These are phyloP conservation scores for Syncephalastrum contaminatum DNA, from an alignment of 371 early-diverging fungal genomes.

Conservation along the genomic window DNA sequence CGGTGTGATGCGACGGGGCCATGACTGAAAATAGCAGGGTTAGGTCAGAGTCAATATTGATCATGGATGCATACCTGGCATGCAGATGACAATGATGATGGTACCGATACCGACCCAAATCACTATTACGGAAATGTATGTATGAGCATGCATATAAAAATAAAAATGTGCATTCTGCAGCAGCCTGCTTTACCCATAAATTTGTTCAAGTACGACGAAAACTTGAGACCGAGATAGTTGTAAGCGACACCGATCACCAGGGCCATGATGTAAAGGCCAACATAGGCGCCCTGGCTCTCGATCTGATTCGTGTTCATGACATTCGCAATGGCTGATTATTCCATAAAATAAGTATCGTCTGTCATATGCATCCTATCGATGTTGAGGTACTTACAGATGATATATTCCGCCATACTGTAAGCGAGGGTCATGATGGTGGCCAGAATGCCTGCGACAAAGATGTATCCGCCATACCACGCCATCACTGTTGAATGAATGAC, in stretches of 20 bases:
- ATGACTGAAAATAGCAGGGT: constrained; percentile 16
- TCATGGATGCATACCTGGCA: constrained; percentile 18
- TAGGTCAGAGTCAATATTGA: not conserved
- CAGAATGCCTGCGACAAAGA: constrained; percentile 26
- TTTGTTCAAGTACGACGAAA: constrained; percentile 26
- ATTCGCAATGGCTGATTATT: constrained; percentile 17
- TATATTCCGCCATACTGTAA: constrained; percentile 25
- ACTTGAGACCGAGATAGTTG: constrained; percentile 30
- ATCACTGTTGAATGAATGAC: constrained; percentile 23
- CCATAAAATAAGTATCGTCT: not conserved
- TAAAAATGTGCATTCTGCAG: not conserved
- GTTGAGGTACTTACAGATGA: constrained; percentile 21
- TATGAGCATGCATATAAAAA: not conserved
- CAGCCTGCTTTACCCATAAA: constrained; percentile 19
- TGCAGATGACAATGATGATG: constrained; percentile 27
- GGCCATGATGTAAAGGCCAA: constrained; percentile 31
- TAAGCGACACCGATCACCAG: constrained; percentile 19
- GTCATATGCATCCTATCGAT: too few species aligned
- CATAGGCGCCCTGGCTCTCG: constrained; percentile 26
- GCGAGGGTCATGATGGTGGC: constrained; percentile 33
- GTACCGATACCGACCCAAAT: constrained; percentile 35
- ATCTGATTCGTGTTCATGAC: constrained; percentile 15
- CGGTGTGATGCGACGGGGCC: constrained; percentile 31
- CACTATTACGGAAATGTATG: constrained; percentile 12
- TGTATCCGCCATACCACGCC: constrained; percentile 38